Percentiles rank a stretch among this genome's conserved stretches.
Evolutionary conservation across 768 basidiomycete species (phyloP).

Genomic region (Floccularia luteovirens): DNA sequence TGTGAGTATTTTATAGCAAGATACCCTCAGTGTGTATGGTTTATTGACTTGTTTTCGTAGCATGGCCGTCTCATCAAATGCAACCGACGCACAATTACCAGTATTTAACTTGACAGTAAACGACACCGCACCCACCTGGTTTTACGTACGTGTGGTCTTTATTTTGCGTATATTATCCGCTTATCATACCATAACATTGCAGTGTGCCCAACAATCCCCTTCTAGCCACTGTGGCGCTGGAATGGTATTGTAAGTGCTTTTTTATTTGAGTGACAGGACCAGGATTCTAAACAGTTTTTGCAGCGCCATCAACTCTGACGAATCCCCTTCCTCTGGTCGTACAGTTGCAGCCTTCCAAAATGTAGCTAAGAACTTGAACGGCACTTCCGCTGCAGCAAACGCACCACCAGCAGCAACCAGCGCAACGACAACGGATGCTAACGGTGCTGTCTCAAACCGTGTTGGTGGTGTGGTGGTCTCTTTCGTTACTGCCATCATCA

Average conservation of each 20-base stretch:
- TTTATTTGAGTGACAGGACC: not conserved
- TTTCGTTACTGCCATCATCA: slow-evolving; percentile 18
- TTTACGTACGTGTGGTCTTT: slow-evolving; percentile 29
- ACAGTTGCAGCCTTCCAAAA: slow-evolving; percentile 52
- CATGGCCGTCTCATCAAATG: slow-evolving; percentile 30
- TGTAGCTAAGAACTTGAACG: slow-evolving; percentile 47
- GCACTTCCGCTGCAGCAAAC: slow-evolving; percentile 31
- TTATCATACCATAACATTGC: slow-evolving; percentile 5
- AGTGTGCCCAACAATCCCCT: slow-evolving; percentile 33
- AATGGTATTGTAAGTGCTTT: slow-evolving; percentile 41
- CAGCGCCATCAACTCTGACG: slow-evolving; percentile 51
- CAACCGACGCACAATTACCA: slow-evolving; percentile 37
- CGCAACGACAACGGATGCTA: slow-evolving; percentile 10
- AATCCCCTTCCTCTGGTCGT: slow-evolving; percentile 33
- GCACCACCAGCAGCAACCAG: slow-evolving; percentile 15
- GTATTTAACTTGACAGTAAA: slow-evolving; percentile 51
- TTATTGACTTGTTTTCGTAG: slow-evolving; percentile 12
- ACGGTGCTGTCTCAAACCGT: slow-evolving; percentile 23
- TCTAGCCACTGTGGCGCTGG: slow-evolving; percentile 40
- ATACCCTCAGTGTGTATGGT: not conserved
- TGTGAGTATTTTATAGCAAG: slow-evolving; percentile 26
- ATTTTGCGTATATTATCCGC: slow-evolving; percentile 1
- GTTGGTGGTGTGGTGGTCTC: slow-evolving; percentile 23
- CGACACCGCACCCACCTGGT: slow-evolving; percentile 52
- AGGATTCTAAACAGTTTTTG: not conserved